These are phyloP conservation scores for Sporothrix brunneoviolacea DNA, from an alignment of 2,329 filamentous ascomycete species.

Conservation along the genomic window DNA sequence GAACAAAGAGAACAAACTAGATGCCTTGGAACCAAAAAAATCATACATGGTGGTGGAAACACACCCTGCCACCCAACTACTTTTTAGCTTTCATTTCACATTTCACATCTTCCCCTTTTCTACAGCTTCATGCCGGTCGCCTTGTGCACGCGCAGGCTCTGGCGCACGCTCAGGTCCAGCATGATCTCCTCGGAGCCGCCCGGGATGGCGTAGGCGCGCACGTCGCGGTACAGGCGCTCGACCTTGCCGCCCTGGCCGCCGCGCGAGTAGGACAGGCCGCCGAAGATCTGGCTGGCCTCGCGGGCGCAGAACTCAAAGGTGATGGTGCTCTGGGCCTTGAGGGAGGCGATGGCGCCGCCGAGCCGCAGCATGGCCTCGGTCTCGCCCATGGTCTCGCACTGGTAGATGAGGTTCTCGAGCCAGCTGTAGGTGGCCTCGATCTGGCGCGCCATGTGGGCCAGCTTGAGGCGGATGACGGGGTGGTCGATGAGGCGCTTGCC, in stretches of 20 bases:
- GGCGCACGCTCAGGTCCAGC: conserved; percentile 87
- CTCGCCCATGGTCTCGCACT: conserved; percentile 88
- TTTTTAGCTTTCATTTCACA: too few relatives aligned
- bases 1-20: too few relatives aligned
- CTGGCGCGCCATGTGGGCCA: conserved; percentile 96
- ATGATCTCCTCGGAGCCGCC: conserved; percentile 98
- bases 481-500: conserved; percentile 96
- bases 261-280: conserved; percentile 82
- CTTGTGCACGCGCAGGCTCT: conserved; percentile 75
- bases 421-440: conserved; percentile 96
- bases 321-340: conserved; percentile 89
- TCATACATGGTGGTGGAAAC: background rate
- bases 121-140: conserved; percentile 94
- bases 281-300: conserved; percentile 96
- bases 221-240: conserved; percentile 89
- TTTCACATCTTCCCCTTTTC: conserved; percentile 12
- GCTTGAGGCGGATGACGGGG: conserved; percentile 93
- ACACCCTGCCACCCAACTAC: too few relatives aligned
- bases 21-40: too few relatives aligned
- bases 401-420: conserved; percentile 92
- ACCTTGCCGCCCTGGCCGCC: conserved; percentile 95
- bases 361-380: conserved; percentile 94
- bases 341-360: conserved; percentile 83
- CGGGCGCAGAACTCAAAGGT: conserved; percentile 98
- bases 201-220: conserved; percentile 91